Percentiles rank a stretch among this genome's conserved stretches.
Evolutionary conservation across 2,329 filamentous ascomycete genomes (phyloP).

Genomic region (Ophiognomonia clavigignenti-juglandacearum): DNA sequence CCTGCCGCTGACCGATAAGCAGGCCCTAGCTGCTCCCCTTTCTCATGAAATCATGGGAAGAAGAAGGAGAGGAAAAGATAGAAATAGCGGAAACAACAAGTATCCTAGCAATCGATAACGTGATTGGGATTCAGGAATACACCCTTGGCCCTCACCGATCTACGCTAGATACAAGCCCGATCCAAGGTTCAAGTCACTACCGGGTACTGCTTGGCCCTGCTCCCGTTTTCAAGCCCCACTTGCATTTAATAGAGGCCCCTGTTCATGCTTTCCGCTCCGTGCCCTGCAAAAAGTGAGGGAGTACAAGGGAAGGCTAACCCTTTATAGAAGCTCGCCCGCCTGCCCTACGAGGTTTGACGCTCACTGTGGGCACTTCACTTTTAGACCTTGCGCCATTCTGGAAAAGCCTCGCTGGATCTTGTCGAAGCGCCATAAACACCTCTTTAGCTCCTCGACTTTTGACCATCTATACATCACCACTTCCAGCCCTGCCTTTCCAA

Average conservation of each 20-base stretch:
- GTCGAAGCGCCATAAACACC: slow-evolving; percentile 1
- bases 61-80: no score
- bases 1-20: no score
- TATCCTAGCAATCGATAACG: no score
- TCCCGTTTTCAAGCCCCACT: background rate
- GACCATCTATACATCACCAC: background rate
- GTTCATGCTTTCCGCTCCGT: background rate
- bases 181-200: no score
- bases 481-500: no score
- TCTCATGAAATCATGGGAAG: no score
- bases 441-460: background rate
- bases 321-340: background rate
- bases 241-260: background rate
- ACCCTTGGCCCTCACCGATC: no score
- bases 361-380: background rate
- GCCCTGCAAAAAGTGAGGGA: background rate
- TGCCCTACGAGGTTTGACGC: background rate
- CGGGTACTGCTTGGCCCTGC: no score
- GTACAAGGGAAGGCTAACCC: background rate
- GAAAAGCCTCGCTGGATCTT: background rate
- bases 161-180: no score
- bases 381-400: background rate
- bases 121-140: no score
- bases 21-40: no score
- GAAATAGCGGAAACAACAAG: no score